Evolutionary conservation across 371 early-diverging fungal genomes (phyloP).

Genomic region (Gilbertella persicaria): DNA sequence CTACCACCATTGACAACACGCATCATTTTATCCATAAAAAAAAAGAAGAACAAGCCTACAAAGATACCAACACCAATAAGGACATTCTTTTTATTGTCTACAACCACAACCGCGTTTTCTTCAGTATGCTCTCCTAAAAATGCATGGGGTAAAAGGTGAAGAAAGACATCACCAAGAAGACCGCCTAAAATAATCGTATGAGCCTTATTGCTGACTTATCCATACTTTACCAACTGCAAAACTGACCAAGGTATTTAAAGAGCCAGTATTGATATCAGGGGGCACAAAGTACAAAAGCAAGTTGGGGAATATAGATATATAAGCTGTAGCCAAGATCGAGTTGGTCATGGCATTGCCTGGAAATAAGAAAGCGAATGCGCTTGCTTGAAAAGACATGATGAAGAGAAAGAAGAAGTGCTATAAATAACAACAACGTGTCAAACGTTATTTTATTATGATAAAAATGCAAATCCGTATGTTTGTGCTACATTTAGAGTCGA

Average conservation of each 20-base stretch:
- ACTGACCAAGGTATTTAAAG: constrained; percentile 75
- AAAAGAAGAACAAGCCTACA: constrained; percentile 74
- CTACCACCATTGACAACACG: constrained; percentile 72
- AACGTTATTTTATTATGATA: no score
- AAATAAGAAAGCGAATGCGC: constrained; percentile 56
- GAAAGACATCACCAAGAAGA: constrained; percentile 82
- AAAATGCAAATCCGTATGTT: no score
- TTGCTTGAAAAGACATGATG: constrained; percentile 42
- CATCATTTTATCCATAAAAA: constrained; percentile 82
- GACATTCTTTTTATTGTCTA: constrained; percentile 63
- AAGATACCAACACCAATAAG: constrained; percentile 76
- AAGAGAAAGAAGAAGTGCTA: no score
- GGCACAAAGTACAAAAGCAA: constrained; percentile 81
- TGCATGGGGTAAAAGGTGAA: constrained; percentile 83
- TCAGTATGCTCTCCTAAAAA: constrained; percentile 63
- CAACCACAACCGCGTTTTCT: constrained; percentile 41
- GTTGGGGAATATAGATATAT: constrained; percentile 85
- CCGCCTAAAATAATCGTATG: constrained; percentile 49
- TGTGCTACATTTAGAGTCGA: constrained; percentile 24
- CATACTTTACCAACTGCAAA: constrained; percentile 73
- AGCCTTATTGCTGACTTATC: background rate
- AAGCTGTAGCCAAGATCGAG: constrained; percentile 78
- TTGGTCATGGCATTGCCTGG: constrained; percentile 68
- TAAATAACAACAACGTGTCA: no score
- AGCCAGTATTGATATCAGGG: constrained; percentile 70